Conservation (phyloP, 106 monocot species). For the Acanthochlamys bracteata region DNA sequence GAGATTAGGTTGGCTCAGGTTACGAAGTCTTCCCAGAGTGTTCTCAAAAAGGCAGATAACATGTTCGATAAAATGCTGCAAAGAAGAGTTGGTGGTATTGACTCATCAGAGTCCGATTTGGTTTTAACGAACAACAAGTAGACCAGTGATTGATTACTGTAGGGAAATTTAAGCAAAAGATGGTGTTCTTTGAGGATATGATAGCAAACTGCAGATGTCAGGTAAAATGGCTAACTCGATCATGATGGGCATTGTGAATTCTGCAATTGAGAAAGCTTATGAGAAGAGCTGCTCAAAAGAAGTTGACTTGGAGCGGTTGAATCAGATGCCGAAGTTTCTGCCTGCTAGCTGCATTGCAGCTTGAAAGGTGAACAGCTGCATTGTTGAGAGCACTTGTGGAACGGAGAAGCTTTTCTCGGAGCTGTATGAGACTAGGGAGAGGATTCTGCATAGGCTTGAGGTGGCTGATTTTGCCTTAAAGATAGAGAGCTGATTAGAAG, state of each 20-base stretch:
- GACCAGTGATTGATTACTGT: neutral
- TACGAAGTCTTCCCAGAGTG: too few relatives aligned
- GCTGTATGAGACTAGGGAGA: constrained; percentile 38
- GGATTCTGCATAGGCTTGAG: constrained; percentile 42
- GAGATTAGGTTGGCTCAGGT: too few relatives aligned
- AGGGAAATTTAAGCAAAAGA: constrained; percentile 8
- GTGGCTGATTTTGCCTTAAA: constrained; percentile 56
- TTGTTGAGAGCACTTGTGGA: constrained; percentile 19
- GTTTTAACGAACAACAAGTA: neutral
- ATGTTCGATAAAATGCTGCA: neutral
- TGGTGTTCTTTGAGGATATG: constrained; percentile 50
- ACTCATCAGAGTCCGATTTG: neutral
- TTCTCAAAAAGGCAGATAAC: neutral
- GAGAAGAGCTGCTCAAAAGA: constrained; percentile 46
- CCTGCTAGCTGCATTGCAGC: constrained; percentile 64
- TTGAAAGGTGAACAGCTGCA: constrained; percentile 40
- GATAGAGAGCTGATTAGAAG: constrained; percentile 44
- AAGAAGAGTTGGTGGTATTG: neutral
- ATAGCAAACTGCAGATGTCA: constrained; percentile 34
- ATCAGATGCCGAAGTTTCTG: constrained; percentile 64
- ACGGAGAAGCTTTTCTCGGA: constrained; percentile 40
- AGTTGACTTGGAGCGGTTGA: constrained; percentile 50
- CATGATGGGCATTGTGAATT: constrained; percentile 71
- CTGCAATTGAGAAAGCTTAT: constrained; percentile 71
- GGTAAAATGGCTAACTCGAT: constrained; percentile 58